Percentiles rank a stretch among this genome's conserved stretches.
Evolutionary conservation across 73 alveolate genomes (phyloP).

Genomic region (Blepharisma japonicum): DNA sequence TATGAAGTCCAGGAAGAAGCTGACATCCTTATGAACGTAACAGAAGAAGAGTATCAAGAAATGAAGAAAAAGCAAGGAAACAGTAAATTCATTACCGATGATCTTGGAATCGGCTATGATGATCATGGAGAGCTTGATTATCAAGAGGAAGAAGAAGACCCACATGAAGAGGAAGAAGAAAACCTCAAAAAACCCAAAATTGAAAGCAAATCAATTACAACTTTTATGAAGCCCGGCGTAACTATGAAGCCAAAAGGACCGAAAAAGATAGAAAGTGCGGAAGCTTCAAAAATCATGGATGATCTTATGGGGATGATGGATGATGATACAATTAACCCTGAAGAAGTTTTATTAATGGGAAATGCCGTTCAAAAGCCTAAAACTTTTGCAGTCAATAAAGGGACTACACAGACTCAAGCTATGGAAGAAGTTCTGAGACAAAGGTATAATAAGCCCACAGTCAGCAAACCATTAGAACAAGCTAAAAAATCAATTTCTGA

Average conservation of each 20-base stretch:
- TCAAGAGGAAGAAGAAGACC: conserved; percentile 42
- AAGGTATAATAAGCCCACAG: too few relatives aligned
- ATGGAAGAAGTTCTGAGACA: too few relatives aligned
- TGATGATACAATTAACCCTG: not conserved
- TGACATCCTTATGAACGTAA: conserved; percentile 45
- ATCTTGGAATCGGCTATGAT: conserved; percentile 55
- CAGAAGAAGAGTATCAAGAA: conserved; percentile 54
- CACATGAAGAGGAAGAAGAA: conserved; percentile 32
- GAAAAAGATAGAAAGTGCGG: not conserved
- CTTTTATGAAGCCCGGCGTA: conserved; percentile 37
- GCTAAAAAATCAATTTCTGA: too few relatives aligned
- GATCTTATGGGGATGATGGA: conserved; percentile 11
- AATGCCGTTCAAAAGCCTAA: too few relatives aligned
- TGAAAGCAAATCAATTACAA: conserved; percentile 31
- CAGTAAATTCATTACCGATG: conserved; percentile 62
- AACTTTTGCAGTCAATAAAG: too few relatives aligned
- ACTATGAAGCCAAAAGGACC: conserved; percentile 26
- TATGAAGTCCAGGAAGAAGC: conserved; percentile 44
- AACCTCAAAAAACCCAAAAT: conserved; percentile 33
- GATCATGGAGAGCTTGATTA: conserved; percentile 68
- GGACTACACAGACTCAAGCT: too few relatives aligned
- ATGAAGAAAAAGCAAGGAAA: conserved; percentile 34
- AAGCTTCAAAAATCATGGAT: conserved; percentile 25
- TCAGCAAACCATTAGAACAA: too few relatives aligned
- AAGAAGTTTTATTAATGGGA: too few relatives aligned